phyloP scores from a whole-genome alignment of 257 asterid genomes.

The Penstemon barbatus region DNA sequence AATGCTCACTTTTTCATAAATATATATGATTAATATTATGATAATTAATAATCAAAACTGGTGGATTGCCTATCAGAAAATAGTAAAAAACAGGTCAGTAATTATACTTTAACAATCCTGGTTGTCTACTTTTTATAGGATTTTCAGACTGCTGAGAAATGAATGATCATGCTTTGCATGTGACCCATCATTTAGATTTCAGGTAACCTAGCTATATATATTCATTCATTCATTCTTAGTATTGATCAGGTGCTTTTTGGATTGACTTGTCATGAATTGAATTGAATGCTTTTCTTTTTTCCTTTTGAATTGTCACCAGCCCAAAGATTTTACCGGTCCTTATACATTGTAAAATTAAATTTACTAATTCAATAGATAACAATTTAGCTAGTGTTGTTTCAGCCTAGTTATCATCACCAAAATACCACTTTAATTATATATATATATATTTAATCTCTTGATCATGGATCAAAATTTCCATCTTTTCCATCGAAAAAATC shows the following conservation, averaged over 20 bases:
- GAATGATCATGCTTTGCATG: conserved; percentile 41
- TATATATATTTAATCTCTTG: too few species aligned
- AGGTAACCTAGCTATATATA: conserved; percentile 19
- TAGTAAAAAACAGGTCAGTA: conserved; percentile 30
- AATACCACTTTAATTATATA: neutral
- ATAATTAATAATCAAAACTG: conserved; percentile 19
- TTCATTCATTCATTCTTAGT: neutral
- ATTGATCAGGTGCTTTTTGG: conserved; percentile 40
- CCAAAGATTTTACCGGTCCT: conserved; percentile 36
- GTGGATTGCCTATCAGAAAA: conserved; percentile 11
- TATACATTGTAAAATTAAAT: conserved; percentile 30
- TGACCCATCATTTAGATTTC: conserved; percentile 39
- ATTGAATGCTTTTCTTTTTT: conserved; percentile 32
- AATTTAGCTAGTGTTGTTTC: neutral
- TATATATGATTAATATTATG: neutral
- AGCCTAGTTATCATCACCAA: neutral
- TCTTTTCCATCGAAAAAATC: too few species aligned
- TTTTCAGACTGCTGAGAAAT: conserved; percentile 38
- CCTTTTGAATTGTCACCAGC: conserved; percentile 49
- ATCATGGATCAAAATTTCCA: too few species aligned
- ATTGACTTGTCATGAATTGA: conserved; percentile 44
- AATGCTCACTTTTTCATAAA: neutral
- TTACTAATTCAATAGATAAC: conserved; percentile 21
- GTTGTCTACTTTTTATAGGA: conserved; percentile 41
- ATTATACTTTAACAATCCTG: conserved; percentile 32